Evolutionary conservation across 441 rosid genomes (phyloP), one percentile per base, ranked within the genome.

Genomic region (Gossypium schwendimanii): DNA sequence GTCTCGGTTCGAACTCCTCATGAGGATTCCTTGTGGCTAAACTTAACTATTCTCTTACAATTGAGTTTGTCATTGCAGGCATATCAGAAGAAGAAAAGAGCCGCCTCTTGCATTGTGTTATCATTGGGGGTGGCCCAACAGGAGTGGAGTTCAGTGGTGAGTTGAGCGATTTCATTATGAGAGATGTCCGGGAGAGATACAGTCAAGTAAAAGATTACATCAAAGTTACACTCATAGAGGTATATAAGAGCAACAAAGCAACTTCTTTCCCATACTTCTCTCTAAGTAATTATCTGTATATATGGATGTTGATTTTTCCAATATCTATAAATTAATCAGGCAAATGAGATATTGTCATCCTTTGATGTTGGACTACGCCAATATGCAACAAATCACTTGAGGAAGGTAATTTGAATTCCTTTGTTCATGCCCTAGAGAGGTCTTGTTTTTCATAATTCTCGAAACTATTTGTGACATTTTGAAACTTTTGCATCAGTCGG

Each of bases 81-180:
- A 84, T 91, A 72, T 77, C 87, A 1, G 86, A 81, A 73, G 93
- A 83, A 41, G 99, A 94, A 76, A 94, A 81, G 89, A 84, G 81
- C 65, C 89, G 94, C 23, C 82, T 94, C 61, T 62, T 92, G 74
- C 98, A 89, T 69, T 92, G 94, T 41, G 98, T 89, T 54, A 92
- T 94, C 23, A 87, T 94, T 45, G 99, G 98, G 59, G 99, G 99
- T 70, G 97, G 99, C 2, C 98, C 98, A 0, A 92, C 96, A 6
- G 98, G 99, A 15, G 98, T 92, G 2, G 98, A 95, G 79, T 92
- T 95, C n/a, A 92, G 98, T 3, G 96, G 96, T 70, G 98, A 94
- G 80, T 69, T 94, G 80, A 92, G 98, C 78, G 97, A 92, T 86
- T 94, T 94, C 73, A 94, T 94, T 80, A 78, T 82, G 90, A 92